Conservation (phyloP, 495 filamentous ascomycete species). For the Immersiella caudata region DNA sequence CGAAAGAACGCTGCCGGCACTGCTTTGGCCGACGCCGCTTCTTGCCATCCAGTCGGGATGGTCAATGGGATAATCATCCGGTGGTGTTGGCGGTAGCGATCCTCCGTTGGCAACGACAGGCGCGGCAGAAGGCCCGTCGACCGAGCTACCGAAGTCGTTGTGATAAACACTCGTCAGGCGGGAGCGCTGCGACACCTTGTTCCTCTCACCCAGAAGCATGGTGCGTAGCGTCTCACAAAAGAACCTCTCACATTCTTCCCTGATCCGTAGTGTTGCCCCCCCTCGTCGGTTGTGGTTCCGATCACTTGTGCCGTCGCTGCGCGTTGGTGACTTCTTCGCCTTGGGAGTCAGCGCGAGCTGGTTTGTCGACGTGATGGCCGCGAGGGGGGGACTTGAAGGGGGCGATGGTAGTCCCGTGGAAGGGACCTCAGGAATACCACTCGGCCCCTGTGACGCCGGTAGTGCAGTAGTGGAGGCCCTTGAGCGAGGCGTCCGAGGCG, state of each 20-base stretch:
- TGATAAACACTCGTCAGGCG: constrained; percentile 69
- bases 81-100: constrained; percentile 38
- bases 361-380: constrained; percentile 63
- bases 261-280: constrained; percentile 93
- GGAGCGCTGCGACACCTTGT: constrained; percentile 69
- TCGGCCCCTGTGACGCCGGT: constrained; percentile 73
- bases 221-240: constrained; percentile 91
- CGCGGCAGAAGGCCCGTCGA: neutral
- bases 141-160: constrained; percentile 32
- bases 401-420: constrained; percentile 73
- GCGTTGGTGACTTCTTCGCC: constrained; percentile 40
- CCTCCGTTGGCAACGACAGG: neutral
- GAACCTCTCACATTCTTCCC: constrained; percentile 99
- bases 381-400: constrained; percentile 81
- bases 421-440: constrained; percentile 97
- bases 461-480: constrained; percentile 94
- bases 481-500: constrained; percentile 49
- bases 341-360: constrained; percentile 61
- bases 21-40: constrained; percentile 10
- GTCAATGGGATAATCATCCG: constrained; percentile 41
- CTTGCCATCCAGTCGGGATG: constrained; percentile 26
- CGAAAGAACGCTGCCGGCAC: constrained; percentile 36
- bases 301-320: constrained; percentile 36
- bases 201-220: constrained; percentile 96
- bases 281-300: constrained; percentile 59